Conservation (phyloP, 352 stramenopile species). For the Phytophthora pluvialis region DNA sequence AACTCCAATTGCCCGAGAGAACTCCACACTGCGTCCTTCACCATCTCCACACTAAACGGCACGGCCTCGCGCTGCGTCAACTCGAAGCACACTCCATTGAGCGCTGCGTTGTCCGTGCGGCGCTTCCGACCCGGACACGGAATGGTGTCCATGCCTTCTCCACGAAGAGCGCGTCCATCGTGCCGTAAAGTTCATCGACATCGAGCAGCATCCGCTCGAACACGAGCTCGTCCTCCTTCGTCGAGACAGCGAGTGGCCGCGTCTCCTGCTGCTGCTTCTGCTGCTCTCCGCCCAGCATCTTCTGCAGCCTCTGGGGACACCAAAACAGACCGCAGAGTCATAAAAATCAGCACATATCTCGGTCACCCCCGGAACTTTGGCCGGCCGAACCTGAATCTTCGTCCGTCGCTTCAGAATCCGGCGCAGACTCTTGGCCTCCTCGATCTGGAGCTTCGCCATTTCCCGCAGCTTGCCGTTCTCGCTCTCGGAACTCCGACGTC, state of each 20-base stretch:
- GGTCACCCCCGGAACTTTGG: not conserved
- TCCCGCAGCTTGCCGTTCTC: slow-evolving; percentile 15
- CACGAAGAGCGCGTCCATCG: not conserved
- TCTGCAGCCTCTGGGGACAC: not conserved
- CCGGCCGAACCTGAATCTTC: slow-evolving; percentile 6
- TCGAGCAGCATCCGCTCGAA: slow-evolving; percentile 1
- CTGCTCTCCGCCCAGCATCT: not conserved
- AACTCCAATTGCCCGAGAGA: not conserved
- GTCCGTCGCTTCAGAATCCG: slow-evolving; percentile 12
- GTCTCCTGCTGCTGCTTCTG: not conserved
- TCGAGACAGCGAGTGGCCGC: not conserved
- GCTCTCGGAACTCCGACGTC: slow-evolving; percentile 7
- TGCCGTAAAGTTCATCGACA: not conserved
- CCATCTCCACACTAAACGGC: not conserved
- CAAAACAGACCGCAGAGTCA: not conserved
- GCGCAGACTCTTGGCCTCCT: slow-evolving; percentile 13
- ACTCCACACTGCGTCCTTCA: slow-evolving; percentile 1
- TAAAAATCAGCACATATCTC: not conserved
- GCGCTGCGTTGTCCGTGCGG: not conserved
- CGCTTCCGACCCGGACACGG: slow-evolving; percentile 1
- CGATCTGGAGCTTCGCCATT: slow-evolving; percentile 12
- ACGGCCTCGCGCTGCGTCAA: not conserved
- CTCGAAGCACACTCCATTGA: slow-evolving; percentile 9
- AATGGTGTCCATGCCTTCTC: slow-evolving; percentile 5
- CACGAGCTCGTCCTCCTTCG: not conserved